Conservation (phyloP, 164 flowering plant species). For the Houttuynia cordata region DNA sequence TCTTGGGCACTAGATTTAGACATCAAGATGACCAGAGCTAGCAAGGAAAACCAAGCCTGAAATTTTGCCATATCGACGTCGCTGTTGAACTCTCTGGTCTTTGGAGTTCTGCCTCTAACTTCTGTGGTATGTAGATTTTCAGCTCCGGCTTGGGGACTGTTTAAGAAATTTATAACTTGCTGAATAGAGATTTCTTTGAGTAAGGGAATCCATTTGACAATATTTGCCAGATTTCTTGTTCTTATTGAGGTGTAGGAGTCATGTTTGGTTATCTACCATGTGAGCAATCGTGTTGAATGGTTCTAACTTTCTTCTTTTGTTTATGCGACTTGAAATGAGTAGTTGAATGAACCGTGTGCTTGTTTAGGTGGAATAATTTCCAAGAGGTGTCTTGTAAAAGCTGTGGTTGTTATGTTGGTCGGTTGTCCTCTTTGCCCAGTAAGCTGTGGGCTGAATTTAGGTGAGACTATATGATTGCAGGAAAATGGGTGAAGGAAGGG, state of each 20-base stretch:
- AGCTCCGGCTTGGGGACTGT: not conserved
- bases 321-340: not conserved
- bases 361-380: not conserved
- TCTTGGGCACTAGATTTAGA: slow-evolving; percentile 4
- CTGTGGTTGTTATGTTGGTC: not conserved
- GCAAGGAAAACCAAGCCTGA: slow-evolving; percentile 1
- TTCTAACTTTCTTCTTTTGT: slow-evolving; percentile 4
- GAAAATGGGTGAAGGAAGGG: no score
- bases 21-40: slow-evolving; percentile 9
- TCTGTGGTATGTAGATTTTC: not conserved
- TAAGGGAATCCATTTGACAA: not conserved
- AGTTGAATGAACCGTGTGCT: not conserved
- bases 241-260: not conserved
- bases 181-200: not conserved
- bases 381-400: not conserved
- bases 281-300: not conserved
- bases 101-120: not conserved
- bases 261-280: not conserved
- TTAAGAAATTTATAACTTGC: not conserved
- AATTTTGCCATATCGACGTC: slow-evolving; percentile 7
- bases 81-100: not conserved
- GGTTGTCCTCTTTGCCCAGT: not conserved
- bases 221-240: not conserved
- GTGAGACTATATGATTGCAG: no score
- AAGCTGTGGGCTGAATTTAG: no score